A percentile compares a stretch with the other conserved stretches of the same genome.
Conservation (phyloP, 768 basidiomycete species). For the Boletus subparvulus region DNA sequence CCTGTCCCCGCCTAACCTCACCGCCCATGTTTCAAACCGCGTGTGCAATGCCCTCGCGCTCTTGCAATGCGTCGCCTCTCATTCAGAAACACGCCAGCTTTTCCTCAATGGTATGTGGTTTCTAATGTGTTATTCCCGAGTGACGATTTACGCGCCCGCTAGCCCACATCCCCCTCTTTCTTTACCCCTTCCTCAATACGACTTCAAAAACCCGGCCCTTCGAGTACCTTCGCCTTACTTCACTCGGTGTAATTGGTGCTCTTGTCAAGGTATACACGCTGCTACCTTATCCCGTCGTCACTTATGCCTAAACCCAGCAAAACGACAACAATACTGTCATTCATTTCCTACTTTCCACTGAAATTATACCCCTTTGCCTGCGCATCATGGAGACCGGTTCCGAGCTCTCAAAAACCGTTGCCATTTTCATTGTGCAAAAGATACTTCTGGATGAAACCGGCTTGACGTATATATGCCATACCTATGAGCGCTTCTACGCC, state of each 20-base stretch:
- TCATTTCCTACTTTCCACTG: slow-evolving; percentile 97
- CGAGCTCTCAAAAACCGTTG: slow-evolving; percentile 97
- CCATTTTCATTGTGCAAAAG: slow-evolving; percentile 99
- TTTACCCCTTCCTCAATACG: slow-evolving; percentile 98
- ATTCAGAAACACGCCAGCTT: slow-evolving; percentile 91
- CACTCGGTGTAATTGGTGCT: slow-evolving; percentile 98
- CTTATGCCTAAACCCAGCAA: slow-evolving; percentile 60
- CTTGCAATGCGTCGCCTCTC: slow-evolving; percentile 97
- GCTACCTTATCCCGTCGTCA: not conserved
- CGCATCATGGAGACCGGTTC: slow-evolving; percentile 99
- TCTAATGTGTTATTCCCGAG: not conserved
- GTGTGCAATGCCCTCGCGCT: slow-evolving; percentile 99
- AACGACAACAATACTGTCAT: slow-evolving; percentile 99
- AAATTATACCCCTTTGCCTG: slow-evolving; percentile 98
- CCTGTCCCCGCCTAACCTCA: slow-evolving; percentile 91
- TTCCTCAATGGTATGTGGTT: slow-evolving; percentile 79
- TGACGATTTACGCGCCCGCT: slow-evolving; percentile 1
- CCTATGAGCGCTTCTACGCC: slow-evolving; percentile 99
- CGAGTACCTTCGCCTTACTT: slow-evolving; percentile 98
- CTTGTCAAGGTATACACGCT: slow-evolving; percentile 79
- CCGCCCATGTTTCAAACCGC: slow-evolving; percentile 96
- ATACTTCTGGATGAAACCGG: slow-evolving; percentile 96
- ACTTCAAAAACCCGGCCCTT: slow-evolving; percentile 99
- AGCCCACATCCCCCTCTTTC: slow-evolving; percentile 94
- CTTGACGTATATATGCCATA: slow-evolving; percentile 97